Base-by-base conservation (phyloP, 768 basidiomycete species). In the Holtermannia corniformis region DNA sequence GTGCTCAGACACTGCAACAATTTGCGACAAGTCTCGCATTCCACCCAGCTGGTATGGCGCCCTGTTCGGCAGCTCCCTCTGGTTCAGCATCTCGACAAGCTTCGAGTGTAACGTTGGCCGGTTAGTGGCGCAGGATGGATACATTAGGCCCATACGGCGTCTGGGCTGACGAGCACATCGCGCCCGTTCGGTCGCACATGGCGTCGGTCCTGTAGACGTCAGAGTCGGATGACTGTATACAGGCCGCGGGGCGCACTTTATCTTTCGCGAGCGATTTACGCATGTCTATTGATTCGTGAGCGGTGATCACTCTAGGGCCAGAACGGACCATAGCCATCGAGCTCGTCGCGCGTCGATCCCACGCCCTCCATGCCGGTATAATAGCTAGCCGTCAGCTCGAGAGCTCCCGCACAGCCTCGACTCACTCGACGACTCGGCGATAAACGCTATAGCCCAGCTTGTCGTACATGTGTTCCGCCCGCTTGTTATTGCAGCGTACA, bases 401-500 rank as follows among this genome's bases (percentile, higher is more conserved):
- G 7, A 7, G 16, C 10, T 37, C 10, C 7, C 16, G 32, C 32
- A 57, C 76, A 81, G 16, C 83, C 83, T 71, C 91, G 91, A 75
- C 69, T 63, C 91, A 99, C 71, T 90, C 89, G 56, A 82, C 79
- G 47, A 99, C 92, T 56, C 89, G 74, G 23, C 90, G 76, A 73
- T 85, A 97, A 12, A 97, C 89, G 64, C 85, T 88, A 63, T 99
- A 99, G 11, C 88, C 92, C 67, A 96, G 75, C 40, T 82, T 79
- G 69, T 97, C 89, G 65, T 97, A 96, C 85, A 99, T 85, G 19
- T 76, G 77, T 54, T 93, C 87, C 19, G 93, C 95, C 20, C 89
- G 76, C 2, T 72, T 62, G 61, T 93, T 95, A 54, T 83, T 83
- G 63, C 87, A 90, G 48, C 95, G 82, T 52, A 97, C 93, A 68